Conservation (phyloP, 1,139 yeast species). For the Zygoascus hellenicus region DNA sequence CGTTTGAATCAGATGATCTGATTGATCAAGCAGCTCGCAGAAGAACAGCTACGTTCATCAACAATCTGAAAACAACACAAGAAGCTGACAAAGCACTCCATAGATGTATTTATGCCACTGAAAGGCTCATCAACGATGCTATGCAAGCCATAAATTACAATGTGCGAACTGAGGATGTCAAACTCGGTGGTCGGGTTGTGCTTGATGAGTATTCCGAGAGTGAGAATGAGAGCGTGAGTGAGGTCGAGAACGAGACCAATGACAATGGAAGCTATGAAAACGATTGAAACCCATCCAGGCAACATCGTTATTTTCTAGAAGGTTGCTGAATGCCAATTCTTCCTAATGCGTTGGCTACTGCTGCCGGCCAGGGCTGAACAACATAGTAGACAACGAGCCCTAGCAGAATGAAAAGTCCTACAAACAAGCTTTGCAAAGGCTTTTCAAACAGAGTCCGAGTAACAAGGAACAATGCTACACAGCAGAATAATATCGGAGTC, state of each 20-base stretch:
- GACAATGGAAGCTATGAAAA: background rate
- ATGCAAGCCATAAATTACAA: constrained; percentile 19
- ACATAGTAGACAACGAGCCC: constrained; percentile 34
- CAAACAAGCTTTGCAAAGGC: constrained; percentile 32
- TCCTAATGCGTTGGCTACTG: constrained; percentile 3
- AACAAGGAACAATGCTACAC: constrained; percentile 36
- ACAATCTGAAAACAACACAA: constrained; percentile 23
- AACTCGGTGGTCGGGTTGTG: constrained; percentile 13
- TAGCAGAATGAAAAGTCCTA: constrained; percentile 27
- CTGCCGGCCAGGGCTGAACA: constrained; percentile 19
- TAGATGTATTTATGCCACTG: constrained; percentile 22
- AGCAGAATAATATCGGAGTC: constrained; percentile 37
- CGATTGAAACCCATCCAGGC: background rate
- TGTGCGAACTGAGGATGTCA: constrained; percentile 22
- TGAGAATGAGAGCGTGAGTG: background rate
- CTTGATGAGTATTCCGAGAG: constrained; percentile 8
- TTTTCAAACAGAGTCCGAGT: constrained; percentile 33
- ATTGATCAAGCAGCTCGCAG: constrained; percentile 13
- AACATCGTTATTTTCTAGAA: background rate
- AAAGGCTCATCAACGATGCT: constrained; percentile 22
- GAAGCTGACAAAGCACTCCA: constrained; percentile 20
- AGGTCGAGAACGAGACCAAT: constrained; percentile 5
- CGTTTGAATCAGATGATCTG: constrained; percentile 1
- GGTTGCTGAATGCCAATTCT: background rate
- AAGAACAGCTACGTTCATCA: constrained; percentile 22